phyloP scores from a whole-genome alignment of 2,329 filamentous ascomycete species.

The Colletotrichum sp. region DNA sequence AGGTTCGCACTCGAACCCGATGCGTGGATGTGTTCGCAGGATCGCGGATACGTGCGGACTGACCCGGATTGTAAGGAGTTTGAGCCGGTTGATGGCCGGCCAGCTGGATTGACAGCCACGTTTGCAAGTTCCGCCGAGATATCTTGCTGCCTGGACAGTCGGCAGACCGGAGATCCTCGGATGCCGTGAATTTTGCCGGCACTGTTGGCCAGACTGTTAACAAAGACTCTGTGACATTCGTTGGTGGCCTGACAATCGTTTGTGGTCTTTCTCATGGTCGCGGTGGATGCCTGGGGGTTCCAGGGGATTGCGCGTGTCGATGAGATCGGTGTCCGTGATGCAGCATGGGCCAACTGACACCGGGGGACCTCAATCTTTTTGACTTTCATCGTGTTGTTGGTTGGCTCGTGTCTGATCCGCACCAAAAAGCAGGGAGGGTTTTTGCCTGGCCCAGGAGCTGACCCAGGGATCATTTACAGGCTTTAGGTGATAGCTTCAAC shows the following conservation, averaged over 20 bases:
- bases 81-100: not conserved
- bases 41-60: not conserved
- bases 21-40: not conserved
- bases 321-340: not conserved
- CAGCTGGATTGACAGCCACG: not conserved
- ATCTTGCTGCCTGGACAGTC: not conserved
- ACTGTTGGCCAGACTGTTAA: not conserved
- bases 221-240: not conserved
- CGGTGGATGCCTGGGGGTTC: not conserved
- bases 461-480: not conserved
- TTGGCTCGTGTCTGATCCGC: not conserved
- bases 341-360: not conserved
- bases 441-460: not conserved
- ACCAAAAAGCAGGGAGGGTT: not conserved
- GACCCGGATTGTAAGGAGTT: not conserved
- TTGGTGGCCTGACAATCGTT: not conserved
- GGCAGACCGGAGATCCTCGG: not conserved
- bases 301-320: not conserved
- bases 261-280: not conserved
- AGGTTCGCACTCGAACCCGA: not conserved
- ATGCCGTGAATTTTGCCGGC: not conserved
- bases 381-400: not conserved
- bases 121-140: not conserved
- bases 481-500: not conserved
- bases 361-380: not conserved